Percentiles rank a stretch among this genome's conserved stretches.
These are phyloP conservation scores for Zoysia matrella DNA, from an alignment of 202 grass and related monocot species.

Conservation along the genomic window DNA sequence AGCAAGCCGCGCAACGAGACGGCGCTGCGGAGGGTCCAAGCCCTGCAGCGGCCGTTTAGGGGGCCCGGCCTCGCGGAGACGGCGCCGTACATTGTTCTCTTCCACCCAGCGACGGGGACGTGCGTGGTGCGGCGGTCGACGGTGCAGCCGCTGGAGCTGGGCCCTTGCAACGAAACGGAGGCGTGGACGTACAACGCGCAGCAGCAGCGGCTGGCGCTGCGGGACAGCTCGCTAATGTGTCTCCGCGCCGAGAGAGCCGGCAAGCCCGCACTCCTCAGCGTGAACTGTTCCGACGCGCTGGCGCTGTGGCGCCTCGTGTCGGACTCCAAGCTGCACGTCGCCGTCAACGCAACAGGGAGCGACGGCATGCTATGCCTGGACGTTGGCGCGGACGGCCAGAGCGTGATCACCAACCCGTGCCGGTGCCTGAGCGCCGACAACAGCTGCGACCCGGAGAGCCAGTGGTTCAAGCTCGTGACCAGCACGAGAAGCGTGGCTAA, in stretches of 20 bases:
- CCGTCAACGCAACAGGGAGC: constrained; percentile 33
- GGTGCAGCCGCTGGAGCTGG: constrained; percentile 43
- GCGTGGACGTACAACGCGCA: constrained; percentile 57
- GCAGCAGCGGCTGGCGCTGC: constrained; percentile 36
- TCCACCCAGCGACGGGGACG: constrained; percentile 75
- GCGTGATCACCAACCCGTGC: constrained; percentile 80
- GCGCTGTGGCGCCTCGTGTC: constrained; percentile 70
- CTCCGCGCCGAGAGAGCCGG: constrained; percentile 52
- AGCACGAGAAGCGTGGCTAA: constrained; percentile 51
- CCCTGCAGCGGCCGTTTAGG: constrained; percentile 70
- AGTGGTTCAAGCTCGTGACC: constrained; percentile 89
- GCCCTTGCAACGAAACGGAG: constrained; percentile 64
- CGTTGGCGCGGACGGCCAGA: constrained; percentile 60
- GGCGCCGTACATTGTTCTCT: constrained; percentile 54
- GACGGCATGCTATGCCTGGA: constrained; percentile 64
- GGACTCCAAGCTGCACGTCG: constrained; percentile 80
- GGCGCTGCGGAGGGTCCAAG: constrained; percentile 54
- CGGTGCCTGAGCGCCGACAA: constrained; percentile 64
- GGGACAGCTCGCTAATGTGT: constrained; percentile 41
- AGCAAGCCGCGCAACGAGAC: constrained; percentile 51
- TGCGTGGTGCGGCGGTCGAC: constrained; percentile 47
- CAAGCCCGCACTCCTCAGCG: constrained; percentile 37
- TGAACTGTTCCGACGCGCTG: constrained; percentile 44
- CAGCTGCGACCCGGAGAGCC: constrained; percentile 73
- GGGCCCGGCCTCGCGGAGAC: constrained; percentile 61